Evolutionary conservation across 805 yeast genomes (phyloP).

Genomic region (Sungouiella thailandica): DNA sequence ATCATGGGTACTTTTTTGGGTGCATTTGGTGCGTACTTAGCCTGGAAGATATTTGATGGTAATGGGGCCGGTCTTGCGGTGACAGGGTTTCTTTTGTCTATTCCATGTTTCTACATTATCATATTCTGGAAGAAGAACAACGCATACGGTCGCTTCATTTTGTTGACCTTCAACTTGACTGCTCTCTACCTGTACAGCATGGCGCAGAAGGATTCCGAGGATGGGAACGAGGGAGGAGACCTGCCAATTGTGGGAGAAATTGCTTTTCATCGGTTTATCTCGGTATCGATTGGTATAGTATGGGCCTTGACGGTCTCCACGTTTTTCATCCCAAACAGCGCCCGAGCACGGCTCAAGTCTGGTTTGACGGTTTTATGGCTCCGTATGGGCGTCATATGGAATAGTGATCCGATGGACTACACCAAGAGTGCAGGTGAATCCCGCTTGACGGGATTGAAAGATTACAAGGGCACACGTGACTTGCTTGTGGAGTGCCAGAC

Average conservation of each 20-base stretch:
- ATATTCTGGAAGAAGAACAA: constrained; percentile 60
- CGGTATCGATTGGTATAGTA: constrained; percentile 66
- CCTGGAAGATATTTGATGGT: constrained; percentile 58
- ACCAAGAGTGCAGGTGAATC: constrained; percentile 17
- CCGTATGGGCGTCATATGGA: constrained; percentile 77
- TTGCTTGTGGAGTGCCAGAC: constrained; percentile 57
- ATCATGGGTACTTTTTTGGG: constrained; percentile 74
- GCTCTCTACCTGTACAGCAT: constrained; percentile 71
- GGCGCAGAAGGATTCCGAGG: constrained; percentile 52
- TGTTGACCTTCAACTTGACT: constrained; percentile 73
- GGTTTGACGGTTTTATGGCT: constrained; percentile 72
- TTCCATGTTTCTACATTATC: constrained; percentile 54
- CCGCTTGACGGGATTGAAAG: constrained; percentile 39
- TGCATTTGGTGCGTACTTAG: constrained; percentile 52
- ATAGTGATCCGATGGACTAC: constrained; percentile 60
- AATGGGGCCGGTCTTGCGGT: constrained; percentile 48
- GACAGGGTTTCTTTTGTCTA: constrained; percentile 42
- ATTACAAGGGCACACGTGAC: constrained; percentile 43
- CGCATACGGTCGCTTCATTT: constrained; percentile 64
- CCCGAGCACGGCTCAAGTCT: constrained; percentile 59
- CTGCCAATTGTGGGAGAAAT: constrained; percentile 65
- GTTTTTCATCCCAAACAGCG: constrained; percentile 68
- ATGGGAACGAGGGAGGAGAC: constrained; percentile 64
- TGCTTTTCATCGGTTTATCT: constrained; percentile 71
- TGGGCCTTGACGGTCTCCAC: constrained; percentile 75